Percentiles rank a stretch among this genome's conserved stretches.
phyloP scores from a whole-genome alignment of 2,329 filamentous ascomycete genomes.

The Coniochaeta sp. region DNA sequence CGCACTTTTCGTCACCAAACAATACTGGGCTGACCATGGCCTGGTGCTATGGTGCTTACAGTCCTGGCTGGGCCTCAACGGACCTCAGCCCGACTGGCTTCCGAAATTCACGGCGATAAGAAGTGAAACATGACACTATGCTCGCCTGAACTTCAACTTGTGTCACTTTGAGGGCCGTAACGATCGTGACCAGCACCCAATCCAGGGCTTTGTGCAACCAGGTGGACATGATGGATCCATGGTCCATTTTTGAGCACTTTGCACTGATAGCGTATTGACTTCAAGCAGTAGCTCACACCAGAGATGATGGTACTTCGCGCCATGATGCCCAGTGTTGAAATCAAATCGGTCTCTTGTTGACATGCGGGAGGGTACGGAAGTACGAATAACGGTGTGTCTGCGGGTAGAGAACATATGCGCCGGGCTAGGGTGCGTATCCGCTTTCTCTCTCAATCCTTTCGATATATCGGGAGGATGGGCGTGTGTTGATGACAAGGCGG shows the following conservation, averaged over 20 bases:
- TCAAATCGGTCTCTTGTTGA: background rate
- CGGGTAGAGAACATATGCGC: background rate
- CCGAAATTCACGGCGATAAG: background rate
- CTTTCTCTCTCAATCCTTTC: too few species aligned
- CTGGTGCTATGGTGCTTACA: background rate
- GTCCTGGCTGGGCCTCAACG: background rate
- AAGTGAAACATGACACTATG: background rate
- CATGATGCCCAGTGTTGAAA: background rate
- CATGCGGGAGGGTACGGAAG: background rate
- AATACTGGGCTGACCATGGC: background rate
- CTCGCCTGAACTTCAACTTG: background rate
- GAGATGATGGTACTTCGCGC: background rate
- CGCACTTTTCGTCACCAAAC: background rate
- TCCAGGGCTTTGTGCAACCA: background rate
- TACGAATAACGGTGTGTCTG: background rate
- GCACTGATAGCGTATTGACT: too few species aligned
- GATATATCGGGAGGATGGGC: background rate
- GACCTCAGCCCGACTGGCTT: background rate
- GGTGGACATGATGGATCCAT: background rate
- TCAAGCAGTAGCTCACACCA: background rate
- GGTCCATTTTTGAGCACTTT: too few species aligned
- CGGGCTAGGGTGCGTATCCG: background rate
- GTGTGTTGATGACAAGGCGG: background rate
- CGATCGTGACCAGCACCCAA: background rate
- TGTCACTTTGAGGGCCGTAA: background rate